Evolutionary conservation across 1,139 yeast species (phyloP).

Genomic region (Yamadazyma kanchanaburiensis): DNA sequence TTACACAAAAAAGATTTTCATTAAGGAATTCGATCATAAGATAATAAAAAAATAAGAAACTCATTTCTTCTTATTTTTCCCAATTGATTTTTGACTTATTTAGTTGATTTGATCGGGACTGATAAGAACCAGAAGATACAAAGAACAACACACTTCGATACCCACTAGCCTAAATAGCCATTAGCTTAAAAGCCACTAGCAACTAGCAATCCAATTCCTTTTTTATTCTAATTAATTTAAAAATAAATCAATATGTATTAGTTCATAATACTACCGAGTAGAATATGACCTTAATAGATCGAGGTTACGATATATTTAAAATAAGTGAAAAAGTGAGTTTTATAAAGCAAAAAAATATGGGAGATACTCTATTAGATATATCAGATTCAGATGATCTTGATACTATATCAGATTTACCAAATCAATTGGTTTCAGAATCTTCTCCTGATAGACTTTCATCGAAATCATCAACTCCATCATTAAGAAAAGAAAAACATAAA

Average conservation of each 20-base stretch:
- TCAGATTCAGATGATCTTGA: neutral
- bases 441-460: conserved; percentile 6
- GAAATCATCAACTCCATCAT: conserved; percentile 3
- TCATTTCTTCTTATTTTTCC: conserved; percentile 1
- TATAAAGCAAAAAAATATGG: too few relatives aligned
- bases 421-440: conserved; percentile 1
- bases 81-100: neutral
- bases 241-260: neutral
- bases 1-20: conserved; percentile 9
- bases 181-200: neutral
- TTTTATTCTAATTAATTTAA: neutral
- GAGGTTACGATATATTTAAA: too few relatives aligned
- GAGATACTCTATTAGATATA: too few relatives aligned
- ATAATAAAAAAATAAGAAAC: conserved; percentile 4
- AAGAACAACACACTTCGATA: too few relatives aligned
- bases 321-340: too few relatives aligned
- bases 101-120: neutral
- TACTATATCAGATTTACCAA: neutral
- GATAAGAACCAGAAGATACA: neutral
- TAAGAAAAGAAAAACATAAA: conserved; percentile 4
- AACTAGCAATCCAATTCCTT: neutral
- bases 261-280: neutral
- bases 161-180: neutral
- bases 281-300: neutral
- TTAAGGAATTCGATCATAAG: conserved; percentile 13